These are phyloP conservation scores for Aspergillus transmontanensis DNA, from an alignment of 2,329 filamentous ascomycete species.

Conservation along the genomic window DNA sequence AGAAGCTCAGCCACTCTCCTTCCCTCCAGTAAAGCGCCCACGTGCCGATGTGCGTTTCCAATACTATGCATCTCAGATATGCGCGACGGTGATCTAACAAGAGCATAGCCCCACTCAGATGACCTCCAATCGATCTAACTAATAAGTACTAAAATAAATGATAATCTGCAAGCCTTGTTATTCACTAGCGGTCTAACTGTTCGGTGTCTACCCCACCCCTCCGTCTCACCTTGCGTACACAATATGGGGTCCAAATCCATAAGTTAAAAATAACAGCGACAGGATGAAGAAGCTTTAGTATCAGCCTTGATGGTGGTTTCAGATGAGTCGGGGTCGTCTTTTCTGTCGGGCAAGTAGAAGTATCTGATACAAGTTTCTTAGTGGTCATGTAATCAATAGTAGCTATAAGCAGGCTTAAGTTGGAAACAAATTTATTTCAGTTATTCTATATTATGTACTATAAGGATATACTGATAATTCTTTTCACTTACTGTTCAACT, in stretches of 20 bases:
- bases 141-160: neutral
- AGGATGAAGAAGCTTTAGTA: neutral
- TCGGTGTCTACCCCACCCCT: neutral
- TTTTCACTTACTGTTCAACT: too few relatives aligned
- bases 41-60: neutral
- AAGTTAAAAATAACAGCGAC: neutral
- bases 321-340: too few relatives aligned
- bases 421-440: too few relatives aligned
- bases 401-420: too few relatives aligned
- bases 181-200: neutral
- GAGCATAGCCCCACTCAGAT: neutral
- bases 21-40: neutral
- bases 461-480: too few relatives aligned
- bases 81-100: neutral
- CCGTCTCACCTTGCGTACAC: neutral
- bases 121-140: neutral
- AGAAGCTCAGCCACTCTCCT: neutral
- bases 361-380: too few relatives aligned
- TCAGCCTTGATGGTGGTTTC: neutral
- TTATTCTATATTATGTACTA: too few relatives aligned
- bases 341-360: too few relatives aligned
- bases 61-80: neutral
- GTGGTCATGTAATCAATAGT: too few relatives aligned
- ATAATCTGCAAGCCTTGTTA: neutral
- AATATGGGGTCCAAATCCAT: neutral